Percentiles rank a stretch among this genome's conserved stretches.
phyloP scores from a whole-genome alignment of 2,329 filamentous ascomycete genomes.

The Verticillium nonalfalfae region DNA sequence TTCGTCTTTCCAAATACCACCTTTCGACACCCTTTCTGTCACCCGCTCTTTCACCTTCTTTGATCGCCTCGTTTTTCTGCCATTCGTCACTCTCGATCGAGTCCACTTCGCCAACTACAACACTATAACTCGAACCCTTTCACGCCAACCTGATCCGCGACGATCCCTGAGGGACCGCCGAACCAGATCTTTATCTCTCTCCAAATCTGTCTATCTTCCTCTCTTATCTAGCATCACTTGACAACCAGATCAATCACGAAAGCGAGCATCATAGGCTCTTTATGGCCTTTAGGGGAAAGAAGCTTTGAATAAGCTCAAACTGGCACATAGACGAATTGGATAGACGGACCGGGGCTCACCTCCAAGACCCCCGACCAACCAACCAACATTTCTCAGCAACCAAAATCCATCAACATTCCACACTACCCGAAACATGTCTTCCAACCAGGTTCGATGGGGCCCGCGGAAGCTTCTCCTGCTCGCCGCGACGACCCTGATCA shows the following conservation, averaged over 20 bases:
- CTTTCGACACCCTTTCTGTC: conserved; percentile 2
- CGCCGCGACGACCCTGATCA: conserved; percentile 28
- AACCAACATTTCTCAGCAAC: background rate
- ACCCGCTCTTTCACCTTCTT: conserved; percentile 1
- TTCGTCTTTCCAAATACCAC: conserved; percentile 6
- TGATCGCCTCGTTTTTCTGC: background rate
- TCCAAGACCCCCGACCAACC: conserved; percentile 2
- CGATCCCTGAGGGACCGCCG: background rate
- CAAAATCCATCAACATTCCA: background rate
- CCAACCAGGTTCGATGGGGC: conserved; percentile 19
- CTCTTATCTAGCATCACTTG: conserved; percentile 1
- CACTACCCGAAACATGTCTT: conserved; percentile 22
- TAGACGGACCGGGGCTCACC: conserved; percentile 6
- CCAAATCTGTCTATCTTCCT: background rate
- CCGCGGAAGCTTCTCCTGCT: conserved; percentile 22
- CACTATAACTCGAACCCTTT: conserved; percentile 5
- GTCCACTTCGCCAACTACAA: conserved; percentile 8
- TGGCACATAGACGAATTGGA: conserved; percentile 8
- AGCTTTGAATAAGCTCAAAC: conserved; percentile 9
- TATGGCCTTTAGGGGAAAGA: conserved; percentile 4
- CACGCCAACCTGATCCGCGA: background rate
- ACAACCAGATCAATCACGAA: conserved; percentile 1
- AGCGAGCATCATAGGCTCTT: background rate
- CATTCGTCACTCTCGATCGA: conserved; percentile 8
- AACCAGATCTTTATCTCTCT: background rate